Evolutionary conservation across 2,329 filamentous ascomycete genomes (phyloP).

Genomic region (Ophiocordyceps sinensis): DNA sequence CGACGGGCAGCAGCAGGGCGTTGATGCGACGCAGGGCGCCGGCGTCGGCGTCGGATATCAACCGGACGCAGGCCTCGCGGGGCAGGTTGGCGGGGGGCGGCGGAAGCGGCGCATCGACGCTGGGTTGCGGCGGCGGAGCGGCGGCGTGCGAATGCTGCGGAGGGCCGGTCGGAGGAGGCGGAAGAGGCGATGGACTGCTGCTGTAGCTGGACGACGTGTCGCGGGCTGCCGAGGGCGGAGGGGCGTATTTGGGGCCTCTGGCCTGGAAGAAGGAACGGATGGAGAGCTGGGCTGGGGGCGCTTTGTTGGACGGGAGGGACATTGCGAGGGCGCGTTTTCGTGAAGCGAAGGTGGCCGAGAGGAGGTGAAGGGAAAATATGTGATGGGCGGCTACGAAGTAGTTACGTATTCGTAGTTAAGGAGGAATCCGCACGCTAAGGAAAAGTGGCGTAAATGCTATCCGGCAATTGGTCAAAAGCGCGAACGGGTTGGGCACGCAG

Average conservation of each 20-base stretch:
- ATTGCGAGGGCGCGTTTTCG: constrained; percentile 15
- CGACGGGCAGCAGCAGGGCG: constrained; percentile 46
- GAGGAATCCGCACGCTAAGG: no score
- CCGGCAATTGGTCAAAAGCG: no score
- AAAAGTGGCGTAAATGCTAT: no score
- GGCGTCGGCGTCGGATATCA: constrained; percentile 35
- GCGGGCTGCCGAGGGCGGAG: constrained; percentile 14
- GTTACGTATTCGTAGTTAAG: no score
- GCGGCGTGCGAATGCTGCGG: constrained; percentile 10
- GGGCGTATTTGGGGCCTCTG: constrained; percentile 23
- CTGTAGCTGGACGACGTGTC: not conserved
- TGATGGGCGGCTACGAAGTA: no score
- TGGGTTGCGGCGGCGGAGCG: constrained; percentile 9
- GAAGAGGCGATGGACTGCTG: constrained; percentile 14
- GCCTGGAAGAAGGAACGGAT: constrained; percentile 49
- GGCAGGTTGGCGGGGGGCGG: constrained; percentile 20
- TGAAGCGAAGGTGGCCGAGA: no score
- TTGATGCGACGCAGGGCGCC: constrained; percentile 49
- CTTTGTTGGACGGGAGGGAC: constrained; percentile 23
- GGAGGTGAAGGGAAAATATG: no score
- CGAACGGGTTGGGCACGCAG: no score
- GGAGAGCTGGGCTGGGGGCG: constrained; percentile 32
- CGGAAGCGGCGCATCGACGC: constrained; percentile 4
- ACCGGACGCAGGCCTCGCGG: constrained; percentile 36
- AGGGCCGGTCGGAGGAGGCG: constrained; percentile 10